Conservation (phyloP, 2,329 filamentous ascomycete species). For the Exophiala xenobiotica region DNA sequence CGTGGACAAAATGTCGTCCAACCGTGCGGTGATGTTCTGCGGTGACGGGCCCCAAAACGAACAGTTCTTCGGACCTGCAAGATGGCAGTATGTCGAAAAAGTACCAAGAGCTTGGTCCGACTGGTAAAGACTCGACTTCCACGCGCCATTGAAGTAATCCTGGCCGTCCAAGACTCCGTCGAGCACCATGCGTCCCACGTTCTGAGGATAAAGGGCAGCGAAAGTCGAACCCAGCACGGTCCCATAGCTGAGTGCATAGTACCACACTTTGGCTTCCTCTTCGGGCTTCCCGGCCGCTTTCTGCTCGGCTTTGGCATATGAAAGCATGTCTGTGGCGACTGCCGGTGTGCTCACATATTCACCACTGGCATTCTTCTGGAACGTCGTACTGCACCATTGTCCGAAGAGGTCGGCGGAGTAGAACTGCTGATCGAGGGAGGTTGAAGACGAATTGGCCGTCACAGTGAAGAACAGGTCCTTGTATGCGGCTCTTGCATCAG, state of each 20-base stretch:
- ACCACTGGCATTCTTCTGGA: not conserved
- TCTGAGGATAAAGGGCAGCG: conserved; percentile 1
- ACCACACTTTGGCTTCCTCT: not conserved
- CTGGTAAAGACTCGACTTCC: not conserved
- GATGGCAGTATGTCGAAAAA: not conserved
- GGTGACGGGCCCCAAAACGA: not conserved
- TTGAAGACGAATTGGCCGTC: conserved; percentile 42
- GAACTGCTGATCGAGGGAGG: conserved; percentile 32
- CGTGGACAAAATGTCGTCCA: not conserved
- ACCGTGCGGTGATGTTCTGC: not conserved
- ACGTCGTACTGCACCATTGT: not conserved
- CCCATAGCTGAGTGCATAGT: not conserved
- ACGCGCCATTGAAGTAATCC: not conserved
- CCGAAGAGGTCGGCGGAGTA: not conserved
- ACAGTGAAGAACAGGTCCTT: not conserved
- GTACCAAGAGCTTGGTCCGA: not conserved
- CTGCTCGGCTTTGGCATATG: not conserved
- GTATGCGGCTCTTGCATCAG: not conserved
- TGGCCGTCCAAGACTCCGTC: not conserved
- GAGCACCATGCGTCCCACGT: not conserved
- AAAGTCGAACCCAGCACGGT: conserved; percentile 1
- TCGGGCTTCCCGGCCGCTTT: not conserved
- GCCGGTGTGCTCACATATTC: not conserved
- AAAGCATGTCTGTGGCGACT: not conserved
- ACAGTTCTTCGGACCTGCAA: not conserved